A percentile compares a stretch with the other conserved stretches of the same genome.
Conservation (phyloP, 257 asterid genomes). For the Capsicum rhomboideum region DNA sequence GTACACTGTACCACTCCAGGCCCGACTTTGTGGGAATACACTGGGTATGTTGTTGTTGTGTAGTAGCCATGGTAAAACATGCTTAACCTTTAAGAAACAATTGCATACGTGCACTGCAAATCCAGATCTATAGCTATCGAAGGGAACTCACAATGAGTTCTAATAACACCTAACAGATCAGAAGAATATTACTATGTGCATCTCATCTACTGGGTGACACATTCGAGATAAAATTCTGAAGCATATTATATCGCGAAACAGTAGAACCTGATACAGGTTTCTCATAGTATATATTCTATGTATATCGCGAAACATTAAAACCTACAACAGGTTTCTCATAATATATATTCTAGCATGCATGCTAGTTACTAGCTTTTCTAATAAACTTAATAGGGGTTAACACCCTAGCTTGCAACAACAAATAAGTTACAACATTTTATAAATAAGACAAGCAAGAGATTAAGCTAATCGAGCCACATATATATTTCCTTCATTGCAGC, state of each 20-base stretch:
- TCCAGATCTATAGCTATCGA: not conserved
- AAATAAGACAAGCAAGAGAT: conserved; percentile 6
- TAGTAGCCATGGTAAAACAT: too few relatives aligned
- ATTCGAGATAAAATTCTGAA: not conserved
- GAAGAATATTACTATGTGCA: not conserved
- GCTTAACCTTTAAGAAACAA: too few relatives aligned
- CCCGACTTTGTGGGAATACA: too few relatives aligned
- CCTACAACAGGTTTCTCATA: not conserved
- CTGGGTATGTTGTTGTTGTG: too few relatives aligned
- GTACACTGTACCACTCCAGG: too few relatives aligned
- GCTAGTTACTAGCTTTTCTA: not conserved
- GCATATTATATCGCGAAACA: not conserved
- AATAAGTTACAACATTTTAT: conserved; percentile 29
- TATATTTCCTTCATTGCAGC: conserved; percentile 7
- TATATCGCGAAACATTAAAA: too few relatives aligned
- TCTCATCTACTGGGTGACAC: not conserved
- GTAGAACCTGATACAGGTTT: not conserved
- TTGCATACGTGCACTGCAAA: too few relatives aligned
- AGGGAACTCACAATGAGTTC: not conserved
- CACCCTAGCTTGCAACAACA: conserved; percentile 20
- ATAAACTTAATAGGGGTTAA: not conserved
- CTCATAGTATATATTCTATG: not conserved
- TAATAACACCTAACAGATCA: not conserved
- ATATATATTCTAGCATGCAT: not conserved
- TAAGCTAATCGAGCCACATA: not conserved